These are phyloP conservation scores for Pleurotus cornucopiae DNA, from an alignment of 768 basidiomycete species.

Conservation along the genomic window DNA sequence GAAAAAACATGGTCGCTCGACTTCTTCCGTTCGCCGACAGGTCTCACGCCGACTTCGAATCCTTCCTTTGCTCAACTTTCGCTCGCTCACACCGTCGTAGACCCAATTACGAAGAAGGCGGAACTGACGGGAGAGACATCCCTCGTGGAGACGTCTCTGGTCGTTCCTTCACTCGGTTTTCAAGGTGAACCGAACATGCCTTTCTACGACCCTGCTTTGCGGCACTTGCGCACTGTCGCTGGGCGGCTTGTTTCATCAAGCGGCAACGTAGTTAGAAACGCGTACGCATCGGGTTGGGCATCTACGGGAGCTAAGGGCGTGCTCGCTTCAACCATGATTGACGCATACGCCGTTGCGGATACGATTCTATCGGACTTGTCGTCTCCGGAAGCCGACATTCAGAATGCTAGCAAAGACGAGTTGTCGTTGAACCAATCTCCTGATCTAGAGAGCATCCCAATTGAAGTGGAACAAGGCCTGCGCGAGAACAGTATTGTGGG, in stretches of 20 bases:
- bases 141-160: conserved; percentile 61
- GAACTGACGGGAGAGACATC: conserved; percentile 54
- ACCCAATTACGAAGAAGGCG: conserved; percentile 41
- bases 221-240: conserved; percentile 50
- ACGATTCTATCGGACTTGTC: conserved; percentile 58
- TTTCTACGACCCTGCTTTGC: conserved; percentile 55
- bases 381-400: conserved; percentile 7
- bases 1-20: conserved; percentile 75
- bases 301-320: conserved; percentile 89
- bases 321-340: conserved; percentile 88
- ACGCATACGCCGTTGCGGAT: conserved; percentile 80
- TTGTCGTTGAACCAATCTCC: conserved; percentile 31
- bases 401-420: conserved; percentile 11
- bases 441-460: conserved; percentile 40
- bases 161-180: conserved; percentile 88
- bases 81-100: conserved; percentile 58
- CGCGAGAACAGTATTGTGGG: conserved; percentile 43
- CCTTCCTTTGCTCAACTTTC: conserved; percentile 34
- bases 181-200: conserved; percentile 54
- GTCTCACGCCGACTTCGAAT: conserved; percentile 24
- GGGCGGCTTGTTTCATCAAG: conserved; percentile 44
- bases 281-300: conserved; percentile 96
- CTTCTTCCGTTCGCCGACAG: conserved; percentile 73
- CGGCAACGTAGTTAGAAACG: conserved; percentile 39
- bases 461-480: conserved; percentile 39